phyloP scores from a whole-genome alignment of 2,329 filamentous ascomycete species.

The Bisporella sp. region DNA sequence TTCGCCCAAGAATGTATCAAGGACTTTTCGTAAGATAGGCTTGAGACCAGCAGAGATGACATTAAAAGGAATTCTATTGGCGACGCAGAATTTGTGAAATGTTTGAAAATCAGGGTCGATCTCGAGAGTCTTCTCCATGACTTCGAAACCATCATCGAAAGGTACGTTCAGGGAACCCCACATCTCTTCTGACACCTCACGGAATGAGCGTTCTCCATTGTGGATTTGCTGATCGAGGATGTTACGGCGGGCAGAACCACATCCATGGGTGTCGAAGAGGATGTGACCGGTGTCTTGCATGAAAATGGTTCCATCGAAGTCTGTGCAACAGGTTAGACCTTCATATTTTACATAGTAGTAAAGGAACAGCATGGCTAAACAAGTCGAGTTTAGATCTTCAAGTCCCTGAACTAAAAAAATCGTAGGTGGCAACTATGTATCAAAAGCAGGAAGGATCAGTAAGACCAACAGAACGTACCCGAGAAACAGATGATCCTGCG shows the following conservation, averaged over 20 bases:
- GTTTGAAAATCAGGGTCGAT: slow-evolving; percentile 57
- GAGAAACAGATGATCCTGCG: slow-evolving; percentile 54
- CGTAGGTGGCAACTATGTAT: too few relatives aligned
- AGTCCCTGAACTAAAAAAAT: too few relatives aligned
- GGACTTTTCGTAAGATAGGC: slow-evolving; percentile 52
- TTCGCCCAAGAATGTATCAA: slow-evolving; percentile 59
- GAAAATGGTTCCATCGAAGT: slow-evolving; percentile 68
- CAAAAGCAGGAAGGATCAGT: background rate
- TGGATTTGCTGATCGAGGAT: slow-evolving; percentile 58
- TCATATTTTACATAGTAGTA: background rate
- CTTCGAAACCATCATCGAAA: slow-evolving; percentile 59
- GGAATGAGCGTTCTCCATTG: slow-evolving; percentile 57
- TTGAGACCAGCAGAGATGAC: slow-evolving; percentile 63
- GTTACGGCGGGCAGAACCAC: slow-evolving; percentile 47
- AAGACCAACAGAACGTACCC: slow-evolving; percentile 31
- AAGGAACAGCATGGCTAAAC: background rate
- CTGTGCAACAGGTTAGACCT: slow-evolving; percentile 29
- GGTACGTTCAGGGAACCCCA: slow-evolving; percentile 60
- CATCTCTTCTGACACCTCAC: slow-evolving; percentile 66
- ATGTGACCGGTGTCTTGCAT: slow-evolving; percentile 66
- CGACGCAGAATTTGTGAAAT: slow-evolving; percentile 59
- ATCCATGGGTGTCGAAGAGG: slow-evolving; percentile 59
- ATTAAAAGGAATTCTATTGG: slow-evolving; percentile 59
- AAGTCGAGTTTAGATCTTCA: background rate
- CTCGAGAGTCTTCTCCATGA: slow-evolving; percentile 54